Evolutionary conservation across 352 stramenopile genomes (phyloP), one percentile per base, ranked within the genome.

Genomic region (Globisporangium carolinianum): DNA sequence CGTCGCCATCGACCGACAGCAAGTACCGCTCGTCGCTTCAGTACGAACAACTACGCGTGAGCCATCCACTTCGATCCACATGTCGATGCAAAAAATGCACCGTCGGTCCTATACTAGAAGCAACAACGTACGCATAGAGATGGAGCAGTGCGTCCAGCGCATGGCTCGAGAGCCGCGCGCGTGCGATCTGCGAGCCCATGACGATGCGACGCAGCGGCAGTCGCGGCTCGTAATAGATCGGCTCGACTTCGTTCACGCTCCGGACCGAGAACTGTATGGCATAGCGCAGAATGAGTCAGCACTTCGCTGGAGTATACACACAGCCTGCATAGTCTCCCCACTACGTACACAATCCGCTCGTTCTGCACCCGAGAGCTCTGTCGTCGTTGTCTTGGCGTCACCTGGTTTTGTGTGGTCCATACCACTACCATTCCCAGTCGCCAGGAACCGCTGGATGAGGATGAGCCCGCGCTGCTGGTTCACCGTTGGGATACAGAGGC

Each of bases 401-500:
- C 11, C 3, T 15, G 41, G 15, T 5, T 15, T 11, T 3, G 15
- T 49, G 6, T 7, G 2, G 0, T 53, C 61, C 7, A 43, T 41
- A 0, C 61, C 58, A 14, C 12, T 49, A 3, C 36, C 64, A 17
- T 12, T 43, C 35, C 18, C 47, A 18, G 53, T 43, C n/a, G 60
- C 14, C 12, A 83, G 58, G 61, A 83, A 91, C 0, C 71, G 65
- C 43, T 83, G 67, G 24, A 89, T 78, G 6, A 87, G 57, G n/a
- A 91, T 67, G 14, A 74, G 46, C 0, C 73, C 79, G 15, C 81
- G 78, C 42, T 73, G 68, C 43, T 66, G 66, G 56, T 98, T 98
- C 42, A 98, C 69, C 11, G 89, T 97, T 47, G 74, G 71, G 38
- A 98, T 86, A 54, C 80, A 87, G 24, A 98, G 73, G 12, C 81